Conservation (phyloP, 208 protist species). For the Leptomonas pyrrhocoris region DNA sequence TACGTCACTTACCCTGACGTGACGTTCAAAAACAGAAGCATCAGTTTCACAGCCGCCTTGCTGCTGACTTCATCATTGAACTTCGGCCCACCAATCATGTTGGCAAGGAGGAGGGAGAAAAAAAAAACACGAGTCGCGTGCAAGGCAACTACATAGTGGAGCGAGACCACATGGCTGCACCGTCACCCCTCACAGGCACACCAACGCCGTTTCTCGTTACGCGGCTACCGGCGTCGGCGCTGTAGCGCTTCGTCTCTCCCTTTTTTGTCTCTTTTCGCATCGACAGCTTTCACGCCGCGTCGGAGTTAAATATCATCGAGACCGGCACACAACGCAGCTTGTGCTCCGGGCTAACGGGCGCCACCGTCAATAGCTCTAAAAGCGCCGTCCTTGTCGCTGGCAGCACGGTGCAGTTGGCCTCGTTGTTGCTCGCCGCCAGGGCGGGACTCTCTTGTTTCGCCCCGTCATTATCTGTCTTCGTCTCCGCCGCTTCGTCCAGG, state of each 20-base stretch:
- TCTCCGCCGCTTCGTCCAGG: conserved; percentile 3
- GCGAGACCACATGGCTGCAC: no score
- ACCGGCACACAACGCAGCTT: conserved; percentile 29
- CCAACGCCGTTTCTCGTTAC: no score
- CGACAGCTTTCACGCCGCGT: conserved; percentile 8
- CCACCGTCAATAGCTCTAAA: conserved; percentile 32
- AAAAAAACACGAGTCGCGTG: no score
- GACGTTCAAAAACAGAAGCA: no score
- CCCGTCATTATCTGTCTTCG: background rate
- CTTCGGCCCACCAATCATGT: no score
- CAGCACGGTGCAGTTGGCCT: conserved; percentile 26
- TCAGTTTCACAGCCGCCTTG: no score
- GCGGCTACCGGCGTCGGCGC: no score
- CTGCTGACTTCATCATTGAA: no score
- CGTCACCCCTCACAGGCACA: no score
- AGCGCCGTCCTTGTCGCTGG: conserved; percentile 6
- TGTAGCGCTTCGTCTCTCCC: background rate
- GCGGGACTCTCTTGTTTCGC: background rate
- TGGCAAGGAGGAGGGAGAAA: no score
- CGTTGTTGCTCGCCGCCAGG: conserved; percentile 3
- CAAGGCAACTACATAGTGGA: no score
- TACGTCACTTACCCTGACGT: no score
- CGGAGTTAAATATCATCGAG: conserved; percentile 23
- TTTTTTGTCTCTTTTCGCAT: background rate
- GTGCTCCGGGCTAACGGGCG: conserved; percentile 11